phyloP scores from a whole-genome alignment of 2,329 filamentous ascomycete species.

The Didymosphaeria variabile region DNA sequence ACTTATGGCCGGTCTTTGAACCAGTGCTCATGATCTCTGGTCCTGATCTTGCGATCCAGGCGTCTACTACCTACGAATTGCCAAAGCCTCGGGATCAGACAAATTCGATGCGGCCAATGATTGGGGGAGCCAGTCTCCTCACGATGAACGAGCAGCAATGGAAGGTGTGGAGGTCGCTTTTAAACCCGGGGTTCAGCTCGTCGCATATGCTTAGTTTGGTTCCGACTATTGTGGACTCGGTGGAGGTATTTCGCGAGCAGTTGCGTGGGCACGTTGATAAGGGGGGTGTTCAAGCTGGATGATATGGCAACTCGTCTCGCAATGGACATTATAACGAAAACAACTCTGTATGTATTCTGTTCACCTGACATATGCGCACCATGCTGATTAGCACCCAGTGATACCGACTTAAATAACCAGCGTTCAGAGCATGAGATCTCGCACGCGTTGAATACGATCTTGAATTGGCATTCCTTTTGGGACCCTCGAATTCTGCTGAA shows the following conservation, averaged over 20 bases:
- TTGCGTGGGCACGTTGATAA: conserved; percentile 9
- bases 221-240: conserved; percentile 20
- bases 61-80: conserved; percentile 16
- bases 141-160: conserved; percentile 28
- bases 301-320: conserved; percentile 18
- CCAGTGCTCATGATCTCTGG: conserved; percentile 17
- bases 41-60: conserved; percentile 8
- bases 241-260: conserved; percentile 19
- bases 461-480: conserved; percentile 23
- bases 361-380: too few species aligned
- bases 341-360: conserved; percentile 18
- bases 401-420: conserved; percentile 11
- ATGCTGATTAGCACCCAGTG: not conserved
- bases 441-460: conserved; percentile 12
- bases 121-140: conserved; percentile 24
- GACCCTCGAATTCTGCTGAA: conserved; percentile 18
- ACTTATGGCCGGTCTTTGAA: conserved; percentile 23
- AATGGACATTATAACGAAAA: conserved; percentile 23
- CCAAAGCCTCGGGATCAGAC: conserved; percentile 17
- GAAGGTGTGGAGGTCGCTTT: conserved; percentile 40
- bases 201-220: conserved; percentile 53
- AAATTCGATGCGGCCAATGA: not conserved
- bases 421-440: not conserved
- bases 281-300: conserved; percentile 22
- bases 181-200: conserved; percentile 45